phyloP scores from a whole-genome alignment of 768 basidiomycete species.

The Psilocybe cyanescens region DNA sequence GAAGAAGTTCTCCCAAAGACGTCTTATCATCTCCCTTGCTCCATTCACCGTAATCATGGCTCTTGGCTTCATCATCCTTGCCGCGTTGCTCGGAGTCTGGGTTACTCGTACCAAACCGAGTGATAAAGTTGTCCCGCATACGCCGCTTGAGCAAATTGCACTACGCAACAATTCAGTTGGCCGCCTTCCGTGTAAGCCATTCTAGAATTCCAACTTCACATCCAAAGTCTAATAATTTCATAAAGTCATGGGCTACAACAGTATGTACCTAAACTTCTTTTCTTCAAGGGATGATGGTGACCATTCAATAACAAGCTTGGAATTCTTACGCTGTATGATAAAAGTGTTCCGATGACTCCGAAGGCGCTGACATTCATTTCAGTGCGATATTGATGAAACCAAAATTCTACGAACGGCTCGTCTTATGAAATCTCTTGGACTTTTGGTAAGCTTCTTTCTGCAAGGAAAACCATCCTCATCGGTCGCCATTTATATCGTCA shows the following conservation, averaged over 20 bases:
- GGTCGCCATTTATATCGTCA: not conserved
- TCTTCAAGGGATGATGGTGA: not conserved
- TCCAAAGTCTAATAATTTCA: not conserved
- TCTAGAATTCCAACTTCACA: not conserved
- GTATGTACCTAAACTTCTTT: constrained; percentile 36
- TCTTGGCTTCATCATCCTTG: constrained; percentile 18
- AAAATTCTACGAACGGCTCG: constrained; percentile 53
- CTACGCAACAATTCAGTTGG: constrained; percentile 11
- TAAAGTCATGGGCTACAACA: constrained; percentile 63
- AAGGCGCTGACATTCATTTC: constrained; percentile 2
- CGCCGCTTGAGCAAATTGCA: not conserved
- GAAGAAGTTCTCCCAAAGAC: constrained; percentile 16
- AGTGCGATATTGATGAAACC: constrained; percentile 64
- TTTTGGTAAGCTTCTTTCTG: constrained; percentile 38
- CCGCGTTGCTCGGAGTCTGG: constrained; percentile 18
- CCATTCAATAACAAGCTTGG: constrained; percentile 46
- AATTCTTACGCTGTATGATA: constrained; percentile 60
- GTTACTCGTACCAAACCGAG: not conserved
- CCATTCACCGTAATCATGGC: constrained; percentile 26
- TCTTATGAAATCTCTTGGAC: constrained; percentile 54
- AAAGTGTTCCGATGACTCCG: not conserved
- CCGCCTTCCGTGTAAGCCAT: constrained; percentile 15
- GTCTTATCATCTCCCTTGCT: constrained; percentile 23
- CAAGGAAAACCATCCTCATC: not conserved
- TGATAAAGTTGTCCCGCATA: not conserved